Evolutionary conservation across 1,139 yeast genomes (phyloP), one percentile per base, ranked within the genome.

Genomic region (Taiozyma sp.): DNA sequence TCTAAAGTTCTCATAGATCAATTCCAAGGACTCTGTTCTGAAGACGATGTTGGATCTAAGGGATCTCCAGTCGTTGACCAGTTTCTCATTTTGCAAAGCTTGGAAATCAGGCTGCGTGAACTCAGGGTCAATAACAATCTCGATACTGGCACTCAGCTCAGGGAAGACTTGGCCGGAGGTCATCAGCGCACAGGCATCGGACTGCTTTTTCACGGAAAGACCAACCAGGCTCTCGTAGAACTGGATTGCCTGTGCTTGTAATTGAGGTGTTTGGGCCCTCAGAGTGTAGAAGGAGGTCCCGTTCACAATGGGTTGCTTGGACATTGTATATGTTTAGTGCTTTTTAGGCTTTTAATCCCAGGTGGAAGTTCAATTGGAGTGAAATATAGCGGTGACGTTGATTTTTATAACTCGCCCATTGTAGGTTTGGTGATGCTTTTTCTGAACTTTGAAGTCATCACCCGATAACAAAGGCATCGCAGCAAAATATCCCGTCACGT

Each of bases 201-300:
- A 48, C 34, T 66, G 63, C 10, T 70, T 60, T 51, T 69, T 68
- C 43, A 70, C 63, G 4, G 64, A 52, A 48, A 82, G 73, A 2
- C 79, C 81, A 23, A 80, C 63, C 13, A 75, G 52, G 48, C 71
- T 66, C 48, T 74, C 68, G 62, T 82, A 83, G 64, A 82, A 83
- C 24, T 65, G 61, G 38, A 73, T 63, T 5, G 83, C 74, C 41
- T 71, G 60, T 23, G 68, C 58, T 44, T 73, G 70, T 10, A 74
- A 63, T 28, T 60, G 61, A 23, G 61, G 57, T 44, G 71, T 67
- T 8, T 77, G 70, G 8, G 84, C 83, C 57, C 66, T 66, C 44
- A 79, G 68, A 39, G 73, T 67, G 51, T 78, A 69, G 53, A 72
- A 71, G 30, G 83, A 71, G 28, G 79, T 71, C 16, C 84, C 84